A percentile compares a stretch with the other conserved stretches of the same genome.
phyloP scores from a whole-genome alignment of 805 yeast genomes.

The Starmerella apicola region DNA sequence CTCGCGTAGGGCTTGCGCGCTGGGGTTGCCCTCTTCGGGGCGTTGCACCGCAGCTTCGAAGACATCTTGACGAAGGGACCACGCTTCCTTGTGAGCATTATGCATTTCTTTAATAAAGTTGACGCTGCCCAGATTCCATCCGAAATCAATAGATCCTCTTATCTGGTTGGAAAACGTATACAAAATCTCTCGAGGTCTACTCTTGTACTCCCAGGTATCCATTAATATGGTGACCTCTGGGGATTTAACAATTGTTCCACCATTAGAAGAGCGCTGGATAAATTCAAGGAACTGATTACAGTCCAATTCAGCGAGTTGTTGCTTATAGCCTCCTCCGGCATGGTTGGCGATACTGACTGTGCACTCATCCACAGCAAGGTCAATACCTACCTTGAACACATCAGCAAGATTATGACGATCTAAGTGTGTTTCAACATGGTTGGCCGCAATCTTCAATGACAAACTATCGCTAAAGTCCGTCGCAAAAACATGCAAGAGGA shows the following conservation, averaged over 20 bases:
- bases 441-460: constrained; percentile 41
- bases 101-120: constrained; percentile 88
- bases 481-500: constrained; percentile 62
- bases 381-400: constrained; percentile 36
- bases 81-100: constrained; percentile 46
- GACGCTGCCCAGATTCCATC: constrained; percentile 90
- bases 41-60: not conserved
- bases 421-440: constrained; percentile 23
- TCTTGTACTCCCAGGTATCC: constrained; percentile 53
- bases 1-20: constrained; percentile 10
- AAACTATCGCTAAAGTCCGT: constrained; percentile 67
- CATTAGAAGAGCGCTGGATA: constrained; percentile 45
- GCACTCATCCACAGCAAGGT: constrained; percentile 49
- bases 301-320: constrained; percentile 33
- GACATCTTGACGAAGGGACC: constrained; percentile 14
- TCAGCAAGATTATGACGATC: constrained; percentile 19
- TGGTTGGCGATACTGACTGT: constrained; percentile 54
- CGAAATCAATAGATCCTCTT: constrained; percentile 80
- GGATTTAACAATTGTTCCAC: constrained; percentile 69
- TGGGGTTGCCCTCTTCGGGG: not conserved
- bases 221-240: constrained; percentile 65
- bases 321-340: constrained; percentile 36
- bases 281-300: constrained; percentile 45
- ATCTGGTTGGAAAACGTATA: constrained; percentile 60
- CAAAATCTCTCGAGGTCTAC: constrained; percentile 38